Conservation (phyloP, 352 stramenopile genomes). For the Phytophthora tentaculata region DNA sequence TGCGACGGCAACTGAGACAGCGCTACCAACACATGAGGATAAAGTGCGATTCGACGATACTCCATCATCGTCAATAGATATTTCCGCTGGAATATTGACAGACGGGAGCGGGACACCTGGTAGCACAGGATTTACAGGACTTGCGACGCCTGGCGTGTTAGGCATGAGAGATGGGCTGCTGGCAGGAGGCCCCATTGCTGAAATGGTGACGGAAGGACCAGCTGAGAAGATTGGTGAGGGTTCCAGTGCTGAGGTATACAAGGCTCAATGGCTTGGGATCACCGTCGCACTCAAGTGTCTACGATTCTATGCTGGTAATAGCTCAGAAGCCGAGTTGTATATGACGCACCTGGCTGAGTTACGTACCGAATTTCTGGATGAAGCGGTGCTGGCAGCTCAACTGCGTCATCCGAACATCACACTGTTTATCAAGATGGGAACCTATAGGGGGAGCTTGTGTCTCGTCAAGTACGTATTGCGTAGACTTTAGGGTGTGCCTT, state of each 20-base stretch:
- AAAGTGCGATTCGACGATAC: slow-evolving; percentile 23
- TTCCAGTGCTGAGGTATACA: slow-evolving; percentile 71
- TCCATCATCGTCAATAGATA: slow-evolving; percentile 34
- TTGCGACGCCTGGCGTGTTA: slow-evolving; percentile 11
- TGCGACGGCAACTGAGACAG: slow-evolving; percentile 5
- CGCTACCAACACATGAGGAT: slow-evolving; percentile 12
- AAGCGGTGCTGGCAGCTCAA: slow-evolving; percentile 65
- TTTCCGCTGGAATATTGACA: slow-evolving; percentile 27
- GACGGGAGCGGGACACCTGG: slow-evolving; percentile 17
- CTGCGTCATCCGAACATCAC: slow-evolving; percentile 80
- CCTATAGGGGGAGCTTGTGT: slow-evolving; percentile 69
- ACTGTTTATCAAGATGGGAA: slow-evolving; percentile 75
- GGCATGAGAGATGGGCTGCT: slow-evolving; percentile 25
- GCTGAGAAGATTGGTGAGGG: slow-evolving; percentile 74
- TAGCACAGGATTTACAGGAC: slow-evolving; percentile 16
- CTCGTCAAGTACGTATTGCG: slow-evolving; percentile 69
- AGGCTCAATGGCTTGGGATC: slow-evolving; percentile 75
- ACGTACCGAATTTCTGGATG: slow-evolving; percentile 69
- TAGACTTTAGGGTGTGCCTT: not conserved
- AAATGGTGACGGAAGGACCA: slow-evolving; percentile 68
- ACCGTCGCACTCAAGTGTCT: slow-evolving; percentile 82
- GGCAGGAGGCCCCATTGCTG: slow-evolving; percentile 40
- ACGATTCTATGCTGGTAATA: slow-evolving; percentile 39
- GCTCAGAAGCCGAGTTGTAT: slow-evolving; percentile 63
- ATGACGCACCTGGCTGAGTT: slow-evolving; percentile 70